Percentiles rank a stretch among this genome's conserved stretches.
These are phyloP conservation scores for Xylaria acuta DNA, from an alignment of 495 filamentous ascomycete genomes.

Conservation along the genomic window DNA sequence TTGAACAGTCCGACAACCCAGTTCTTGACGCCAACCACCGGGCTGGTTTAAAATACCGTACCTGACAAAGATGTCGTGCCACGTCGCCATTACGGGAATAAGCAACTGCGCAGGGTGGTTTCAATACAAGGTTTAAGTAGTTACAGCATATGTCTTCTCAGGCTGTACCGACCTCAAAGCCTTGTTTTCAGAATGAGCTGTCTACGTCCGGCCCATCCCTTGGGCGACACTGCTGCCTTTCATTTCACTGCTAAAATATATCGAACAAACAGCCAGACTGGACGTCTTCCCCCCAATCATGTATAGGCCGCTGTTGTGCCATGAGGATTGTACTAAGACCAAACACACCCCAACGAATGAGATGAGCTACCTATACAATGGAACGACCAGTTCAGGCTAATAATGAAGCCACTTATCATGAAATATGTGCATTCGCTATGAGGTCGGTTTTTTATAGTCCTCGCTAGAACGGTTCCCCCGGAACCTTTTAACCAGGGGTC, in stretches of 20 bases:
- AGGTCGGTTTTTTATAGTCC: neutral
- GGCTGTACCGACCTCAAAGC: neutral
- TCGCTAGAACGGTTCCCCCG: neutral
- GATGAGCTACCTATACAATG: neutral
- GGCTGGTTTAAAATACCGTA: neutral
- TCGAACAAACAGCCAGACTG: neutral
- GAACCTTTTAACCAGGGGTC: neutral
- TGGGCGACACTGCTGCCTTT: neutral
- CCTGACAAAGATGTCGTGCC: neutral
- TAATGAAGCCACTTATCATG: neutral
- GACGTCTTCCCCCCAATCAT: neutral
- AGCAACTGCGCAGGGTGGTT: neutral
- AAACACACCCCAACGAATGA: neutral
- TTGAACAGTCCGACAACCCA: neutral
- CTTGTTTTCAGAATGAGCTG: neutral
- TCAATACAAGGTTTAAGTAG: neutral
- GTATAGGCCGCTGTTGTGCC: neutral
- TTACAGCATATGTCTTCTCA: neutral
- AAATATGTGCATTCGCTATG: neutral
- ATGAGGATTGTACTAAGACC: neutral
- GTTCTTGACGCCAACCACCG: neutral
- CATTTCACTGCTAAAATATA: neutral
- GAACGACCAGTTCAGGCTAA: neutral
- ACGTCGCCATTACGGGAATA: neutral
- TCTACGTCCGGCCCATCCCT: neutral